Percentiles rank a stretch among this genome's conserved stretches.
These are phyloP conservation scores for Withania somnifera DNA, from an alignment of 305 asterid species.

Conservation along the genomic window DNA sequence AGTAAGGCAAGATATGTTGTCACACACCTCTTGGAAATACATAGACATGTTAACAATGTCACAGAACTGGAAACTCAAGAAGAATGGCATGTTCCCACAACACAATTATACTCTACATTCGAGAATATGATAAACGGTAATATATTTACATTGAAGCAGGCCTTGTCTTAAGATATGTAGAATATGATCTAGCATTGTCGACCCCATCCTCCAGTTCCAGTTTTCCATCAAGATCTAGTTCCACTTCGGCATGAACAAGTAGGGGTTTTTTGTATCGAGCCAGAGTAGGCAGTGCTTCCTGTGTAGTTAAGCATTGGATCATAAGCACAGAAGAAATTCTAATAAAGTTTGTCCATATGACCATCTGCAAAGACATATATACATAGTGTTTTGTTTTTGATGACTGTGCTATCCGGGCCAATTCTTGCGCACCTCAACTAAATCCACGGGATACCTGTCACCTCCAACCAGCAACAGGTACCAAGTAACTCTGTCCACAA, in stretches of 20 bases:
- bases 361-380: background rate
- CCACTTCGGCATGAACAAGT: conserved; percentile 86
- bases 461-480: too few species aligned
- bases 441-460: too few species aligned
- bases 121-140: background rate
- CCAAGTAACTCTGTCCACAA: too few species aligned
- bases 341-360: background rate
- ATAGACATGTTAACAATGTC: background rate
- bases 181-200: conserved; percentile 52
- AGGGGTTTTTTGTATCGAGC: conserved; percentile 76
- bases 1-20: background rate
- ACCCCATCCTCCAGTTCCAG: conserved; percentile 21
- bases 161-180: conserved; percentile 78
- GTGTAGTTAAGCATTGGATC: background rate
- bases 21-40: background rate
- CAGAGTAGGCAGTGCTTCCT: conserved; percentile 77
- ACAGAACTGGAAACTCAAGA: background rate
- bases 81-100: background rate
- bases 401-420: too few species aligned
- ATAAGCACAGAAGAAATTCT: background rate
- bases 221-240: conserved; percentile 30
- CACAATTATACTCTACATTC: background rate
- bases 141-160: conserved; percentile 64
- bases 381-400: too few species aligned
- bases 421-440: too few species aligned